A percentile compares a stretch with the other conserved stretches of the same genome.
Conservation (phyloP, 176 grass and related monocot genomes). For the Lolium multiflorum region DNA sequence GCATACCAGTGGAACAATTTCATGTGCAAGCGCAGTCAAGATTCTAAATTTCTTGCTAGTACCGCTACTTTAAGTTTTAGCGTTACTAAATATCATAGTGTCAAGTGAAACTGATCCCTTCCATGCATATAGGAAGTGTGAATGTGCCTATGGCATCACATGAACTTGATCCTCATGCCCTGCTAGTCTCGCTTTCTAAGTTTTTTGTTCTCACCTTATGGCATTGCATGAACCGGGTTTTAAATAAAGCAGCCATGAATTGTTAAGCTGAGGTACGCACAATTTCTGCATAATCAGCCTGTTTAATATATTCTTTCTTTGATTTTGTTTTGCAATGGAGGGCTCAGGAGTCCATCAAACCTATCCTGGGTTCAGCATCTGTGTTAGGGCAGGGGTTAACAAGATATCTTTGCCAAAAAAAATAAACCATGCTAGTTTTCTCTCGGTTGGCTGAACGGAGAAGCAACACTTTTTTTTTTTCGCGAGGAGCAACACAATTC, state of each 20-base stretch:
- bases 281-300: not conserved
- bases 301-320: not conserved
- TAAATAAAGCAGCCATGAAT: not conserved
- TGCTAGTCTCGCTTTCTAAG: not conserved
- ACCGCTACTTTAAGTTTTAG: not conserved
- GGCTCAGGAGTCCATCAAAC: not conserved
- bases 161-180: conserved; percentile 19
- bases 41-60: conserved; percentile 17
- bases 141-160: not conserved
- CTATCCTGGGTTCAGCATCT: not conserved
- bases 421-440: not conserved
- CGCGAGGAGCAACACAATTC: conserved; percentile 4
- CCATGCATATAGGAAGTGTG: not conserved
- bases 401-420: not conserved
- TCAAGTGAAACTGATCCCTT: not conserved
- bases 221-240: conserved; percentile 14
- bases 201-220: not conserved
- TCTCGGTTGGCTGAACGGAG: conserved; percentile 12
- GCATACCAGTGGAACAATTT: conserved; percentile 38
- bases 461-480: conserved; percentile 28
- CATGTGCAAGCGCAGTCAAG: conserved; percentile 38
- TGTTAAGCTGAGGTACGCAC: conserved; percentile 1
- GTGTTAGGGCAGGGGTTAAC: not conserved
- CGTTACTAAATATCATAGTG: not conserved
- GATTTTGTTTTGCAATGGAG: not conserved